A percentile compares a stretch with the other conserved stretches of the same genome.
Conservation (phyloP, 768 basidiomycete genomes). For the Russula vinacea region DNA sequence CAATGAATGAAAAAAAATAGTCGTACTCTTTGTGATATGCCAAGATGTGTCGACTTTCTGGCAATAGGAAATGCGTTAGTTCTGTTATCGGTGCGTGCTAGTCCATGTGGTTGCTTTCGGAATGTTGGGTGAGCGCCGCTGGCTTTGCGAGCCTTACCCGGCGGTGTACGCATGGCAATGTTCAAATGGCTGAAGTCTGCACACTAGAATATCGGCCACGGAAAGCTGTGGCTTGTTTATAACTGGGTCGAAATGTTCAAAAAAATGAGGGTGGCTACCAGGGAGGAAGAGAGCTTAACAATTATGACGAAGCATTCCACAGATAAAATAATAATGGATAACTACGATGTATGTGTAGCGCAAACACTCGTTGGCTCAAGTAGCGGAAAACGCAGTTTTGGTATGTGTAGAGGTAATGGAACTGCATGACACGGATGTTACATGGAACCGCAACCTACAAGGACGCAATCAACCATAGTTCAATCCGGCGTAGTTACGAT, state of each 20-base stretch:
- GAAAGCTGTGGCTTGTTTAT: not conserved
- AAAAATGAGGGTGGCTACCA: not conserved
- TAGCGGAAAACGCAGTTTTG: not conserved
- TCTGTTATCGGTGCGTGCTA: not conserved
- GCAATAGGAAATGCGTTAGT: not conserved
- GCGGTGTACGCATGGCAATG: slow-evolving; percentile 10
- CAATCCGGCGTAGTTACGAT: slow-evolving; percentile 31
- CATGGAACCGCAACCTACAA: not conserved
- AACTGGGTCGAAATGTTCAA: not conserved
- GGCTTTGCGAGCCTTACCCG: slow-evolving; percentile 16
- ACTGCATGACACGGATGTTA: slow-evolving; percentile 1
- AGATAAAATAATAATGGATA: slow-evolving; percentile 4
- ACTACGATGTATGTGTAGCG: not conserved
- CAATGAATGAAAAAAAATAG: not conserved
- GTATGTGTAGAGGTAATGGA: not conserved
- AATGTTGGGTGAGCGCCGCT: slow-evolving; percentile 3
- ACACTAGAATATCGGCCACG: not conserved
- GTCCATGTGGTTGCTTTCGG: slow-evolving; percentile 10
- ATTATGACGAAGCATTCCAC: not conserved
- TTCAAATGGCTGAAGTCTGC: no score
- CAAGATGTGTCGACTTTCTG: slow-evolving; percentile 1
- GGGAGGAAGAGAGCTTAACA: not conserved
- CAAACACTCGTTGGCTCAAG: not conserved
- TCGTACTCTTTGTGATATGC: slow-evolving; percentile 1
- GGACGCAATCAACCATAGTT: slow-evolving; percentile 35